These are phyloP conservation scores for Platanthera zijinensis DNA, from an alignment of 106 monocot genomes.

Conservation along the genomic window DNA sequence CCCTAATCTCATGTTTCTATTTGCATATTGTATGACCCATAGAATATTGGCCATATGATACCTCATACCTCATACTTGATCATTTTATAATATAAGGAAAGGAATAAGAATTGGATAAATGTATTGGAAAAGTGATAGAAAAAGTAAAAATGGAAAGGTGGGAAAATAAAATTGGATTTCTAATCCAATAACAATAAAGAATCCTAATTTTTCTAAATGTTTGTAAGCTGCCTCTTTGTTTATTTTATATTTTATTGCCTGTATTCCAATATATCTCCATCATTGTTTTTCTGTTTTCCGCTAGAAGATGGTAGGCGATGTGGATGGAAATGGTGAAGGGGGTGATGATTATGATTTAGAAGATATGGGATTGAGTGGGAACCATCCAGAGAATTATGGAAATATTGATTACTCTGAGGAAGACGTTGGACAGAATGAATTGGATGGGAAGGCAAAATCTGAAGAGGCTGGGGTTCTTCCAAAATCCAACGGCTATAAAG, in stretches of 20 bases:
- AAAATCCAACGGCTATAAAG: constrained; percentile 10
- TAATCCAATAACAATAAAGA: too few relatives aligned
- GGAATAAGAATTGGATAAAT: too few relatives aligned
- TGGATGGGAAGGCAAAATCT: constrained; percentile 5
- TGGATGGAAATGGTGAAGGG: constrained; percentile 3
- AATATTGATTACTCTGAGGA: constrained; percentile 1
- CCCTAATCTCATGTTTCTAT: too few relatives aligned
- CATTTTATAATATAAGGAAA: too few relatives aligned
- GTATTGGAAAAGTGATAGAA: too few relatives aligned
- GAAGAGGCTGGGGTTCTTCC: background rate
- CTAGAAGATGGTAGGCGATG: constrained; percentile 10
- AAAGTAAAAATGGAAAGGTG: too few relatives aligned
- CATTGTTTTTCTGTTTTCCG: too few relatives aligned
- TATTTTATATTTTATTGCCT: background rate
- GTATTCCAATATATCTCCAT: background rate
- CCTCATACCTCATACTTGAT: too few relatives aligned
- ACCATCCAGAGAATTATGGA: background rate
- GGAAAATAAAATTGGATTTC: too few relatives aligned
- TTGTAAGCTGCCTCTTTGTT: background rate
- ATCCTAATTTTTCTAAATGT: background rate
- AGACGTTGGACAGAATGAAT: background rate
- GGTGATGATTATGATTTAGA: constrained; percentile 4
- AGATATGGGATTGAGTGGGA: constrained; percentile 3
- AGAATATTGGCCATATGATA: too few relatives aligned
- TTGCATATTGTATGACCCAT: too few relatives aligned